Evolutionary conservation across 352 stramenopile species (phyloP), one percentile per base, ranked within the genome.

Genomic region (Blastocystis sp.): DNA sequence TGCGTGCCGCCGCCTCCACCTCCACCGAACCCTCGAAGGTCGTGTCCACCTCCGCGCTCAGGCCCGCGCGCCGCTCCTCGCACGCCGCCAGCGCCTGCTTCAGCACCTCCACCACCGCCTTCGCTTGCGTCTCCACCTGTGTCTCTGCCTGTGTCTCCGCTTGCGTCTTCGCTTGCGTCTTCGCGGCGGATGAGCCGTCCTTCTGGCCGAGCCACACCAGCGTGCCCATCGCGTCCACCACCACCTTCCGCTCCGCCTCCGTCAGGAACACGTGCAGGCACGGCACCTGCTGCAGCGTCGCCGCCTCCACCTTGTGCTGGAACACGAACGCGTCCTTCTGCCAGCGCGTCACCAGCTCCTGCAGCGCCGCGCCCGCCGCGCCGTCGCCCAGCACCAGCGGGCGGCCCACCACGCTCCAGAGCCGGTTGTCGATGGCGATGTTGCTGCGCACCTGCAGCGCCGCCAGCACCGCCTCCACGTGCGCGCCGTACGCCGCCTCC

Each of bases 211-310:
- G 52, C 74, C 74, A 84, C 21, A 67, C 10, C 61, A 84, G 41
- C 41, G 74, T 84, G n/a, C 52, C 74, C 74, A 84, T 45, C 60
- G 74, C 74, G 28, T 84, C 74, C 7, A 84, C 74, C 41, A 84
- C 2, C 34, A 59, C 40, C 4, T 28, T 34, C 21, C 43, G 28
- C 60, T 84, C 74, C 21, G 60, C 74, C 7, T 19, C 21, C n/a
- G 38, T 84, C 74, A 84, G 56, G 1, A 84, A 45, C 28, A 67
- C 60, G n/a, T 59, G 34, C 9, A 84, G 53, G 17, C 52, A 56
- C 5, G 7, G 10, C 21, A 38, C 52, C 2, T 28, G 40, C 4
- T 69, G 21, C 21, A 59, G 48, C 23, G 74, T 34, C 5, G 14
- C 21, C 21, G 74, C 52, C 2, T 28, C 45, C 2, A 84, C 34